Percentiles rank a stretch among this genome's conserved stretches.
These are phyloP conservation scores for Candida sonorensis DNA, from an alignment of 805 yeast species.

Conservation along the genomic window DNA sequence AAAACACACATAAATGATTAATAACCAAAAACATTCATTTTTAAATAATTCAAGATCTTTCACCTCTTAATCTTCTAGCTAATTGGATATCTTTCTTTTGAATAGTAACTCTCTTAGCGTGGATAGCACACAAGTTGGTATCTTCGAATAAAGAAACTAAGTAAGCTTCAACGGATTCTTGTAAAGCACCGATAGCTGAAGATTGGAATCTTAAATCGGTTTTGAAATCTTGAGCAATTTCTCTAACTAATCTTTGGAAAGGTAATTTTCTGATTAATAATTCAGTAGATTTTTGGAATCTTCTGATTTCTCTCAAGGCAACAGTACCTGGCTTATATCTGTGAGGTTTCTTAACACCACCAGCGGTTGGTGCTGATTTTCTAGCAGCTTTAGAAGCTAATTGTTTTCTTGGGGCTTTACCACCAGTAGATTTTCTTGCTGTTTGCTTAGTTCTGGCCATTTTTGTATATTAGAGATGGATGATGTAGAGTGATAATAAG, in stretches of 20 bases:
- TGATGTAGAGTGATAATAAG: not conserved
- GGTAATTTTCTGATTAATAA: constrained; percentile 93
- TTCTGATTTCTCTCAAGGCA: constrained; percentile 94
- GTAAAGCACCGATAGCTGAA: constrained; percentile 95
- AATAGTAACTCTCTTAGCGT: constrained; percentile 98
- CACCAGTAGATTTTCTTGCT: constrained; percentile 93
- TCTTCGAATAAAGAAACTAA: constrained; percentile 94
- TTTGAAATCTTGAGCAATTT: constrained; percentile 91
- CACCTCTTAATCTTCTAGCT: constrained; percentile 98
- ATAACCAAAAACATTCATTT: too few species aligned
- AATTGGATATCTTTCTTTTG: constrained; percentile 97
- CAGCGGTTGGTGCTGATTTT: constrained; percentile 86
- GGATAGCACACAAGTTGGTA: constrained; percentile 97
- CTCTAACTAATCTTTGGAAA: constrained; percentile 94
- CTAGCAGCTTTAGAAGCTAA: constrained; percentile 89
- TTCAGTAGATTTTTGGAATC: constrained; percentile 96
- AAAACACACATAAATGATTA: too few species aligned
- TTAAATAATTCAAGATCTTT: constrained; percentile 75
- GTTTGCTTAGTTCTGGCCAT: constrained; percentile 96
- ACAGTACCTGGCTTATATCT: constrained; percentile 97
- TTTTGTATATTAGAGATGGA: constrained; percentile 3
- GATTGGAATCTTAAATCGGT: constrained; percentile 95
- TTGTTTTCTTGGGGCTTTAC: constrained; percentile 94
- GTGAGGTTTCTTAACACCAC: constrained; percentile 93
- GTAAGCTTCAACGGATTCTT: constrained; percentile 98